phyloP scores from a whole-genome alignment of 108 stramenopile species.

The Pseudonitzschia pungens region DNA sequence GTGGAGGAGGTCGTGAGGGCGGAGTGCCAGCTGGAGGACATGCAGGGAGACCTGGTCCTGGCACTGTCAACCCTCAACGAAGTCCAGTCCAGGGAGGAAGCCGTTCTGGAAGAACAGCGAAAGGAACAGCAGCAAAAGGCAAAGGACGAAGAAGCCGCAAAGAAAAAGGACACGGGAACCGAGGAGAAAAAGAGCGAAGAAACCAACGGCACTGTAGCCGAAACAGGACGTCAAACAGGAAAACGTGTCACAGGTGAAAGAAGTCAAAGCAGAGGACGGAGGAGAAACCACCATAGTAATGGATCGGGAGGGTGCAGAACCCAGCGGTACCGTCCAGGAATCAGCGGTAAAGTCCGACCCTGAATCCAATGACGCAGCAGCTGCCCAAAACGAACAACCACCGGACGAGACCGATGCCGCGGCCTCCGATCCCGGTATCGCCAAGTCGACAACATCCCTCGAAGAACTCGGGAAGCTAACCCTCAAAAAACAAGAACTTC shows the following conservation, averaged over 20 bases:
- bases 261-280: slow-evolving; percentile 18
- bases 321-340: neutral
- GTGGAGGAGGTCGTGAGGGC: slow-evolving; percentile 60
- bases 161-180: slow-evolving; percentile 15
- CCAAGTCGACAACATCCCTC: slow-evolving; percentile 1
- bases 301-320: neutral
- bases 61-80: slow-evolving; percentile 23
- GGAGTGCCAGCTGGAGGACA: slow-evolving; percentile 55
- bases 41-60: slow-evolving; percentile 35
- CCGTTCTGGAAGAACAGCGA: slow-evolving; percentile 19
- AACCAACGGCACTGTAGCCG: slow-evolving; percentile 1
- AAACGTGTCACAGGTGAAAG: slow-evolving; percentile 4
- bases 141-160: neutral
- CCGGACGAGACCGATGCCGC: slow-evolving; percentile 23
- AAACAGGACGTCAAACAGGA: slow-evolving; percentile 10
- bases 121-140: slow-evolving; percentile 29
- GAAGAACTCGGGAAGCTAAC: slow-evolving; percentile 43
- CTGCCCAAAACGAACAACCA: too few relatives aligned
- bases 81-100: slow-evolving; percentile 44
- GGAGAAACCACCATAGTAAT: neutral
- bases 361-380: too few relatives aligned
- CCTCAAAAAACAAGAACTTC: slow-evolving; percentile 54
- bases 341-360: neutral
- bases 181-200: slow-evolving; percentile 38
- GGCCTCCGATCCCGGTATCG: slow-evolving; percentile 6